These are phyloP conservation scores for Elsinoe ampelina DNA, from an alignment of 2,329 filamentous ascomycete genomes.

Conservation along the genomic window DNA sequence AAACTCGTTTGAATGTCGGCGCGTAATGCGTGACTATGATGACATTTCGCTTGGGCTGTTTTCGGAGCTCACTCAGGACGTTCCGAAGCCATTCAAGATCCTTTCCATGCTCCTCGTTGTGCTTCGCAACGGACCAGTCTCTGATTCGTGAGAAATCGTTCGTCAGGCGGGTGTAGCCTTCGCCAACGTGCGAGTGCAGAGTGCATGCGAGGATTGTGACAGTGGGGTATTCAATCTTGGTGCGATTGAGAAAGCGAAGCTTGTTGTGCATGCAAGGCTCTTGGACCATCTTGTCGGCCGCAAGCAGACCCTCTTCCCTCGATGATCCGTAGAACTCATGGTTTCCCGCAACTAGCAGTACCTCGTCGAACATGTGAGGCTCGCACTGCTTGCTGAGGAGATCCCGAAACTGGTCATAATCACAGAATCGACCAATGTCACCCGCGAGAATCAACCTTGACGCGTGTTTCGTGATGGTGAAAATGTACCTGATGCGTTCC, in stretches of 20 bases:
- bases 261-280: constrained; percentile 33
- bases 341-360: constrained; percentile 45
- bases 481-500: constrained; percentile 32
- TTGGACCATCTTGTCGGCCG: constrained; percentile 30
- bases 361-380: constrained; percentile 31
- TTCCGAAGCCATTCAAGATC: constrained; percentile 44
- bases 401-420: constrained; percentile 37
- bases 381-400: constrained; percentile 36
- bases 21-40: constrained; percentile 49
- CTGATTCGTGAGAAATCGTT: constrained; percentile 46
- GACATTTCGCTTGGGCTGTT: constrained; percentile 12
- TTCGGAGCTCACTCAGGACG: constrained; percentile 24
- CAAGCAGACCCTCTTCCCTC: constrained; percentile 30
- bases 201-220: constrained; percentile 48
- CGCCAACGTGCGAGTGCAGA: constrained; percentile 42
- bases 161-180: constrained; percentile 28
- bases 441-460: constrained; percentile 41
- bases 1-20: constrained; percentile 39
- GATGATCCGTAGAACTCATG: constrained; percentile 45
- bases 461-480: constrained; percentile 29
- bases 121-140: constrained; percentile 40
- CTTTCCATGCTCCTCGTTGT: constrained; percentile 38
- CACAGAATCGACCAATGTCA: constrained; percentile 42
- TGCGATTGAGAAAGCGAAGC: constrained; percentile 34
- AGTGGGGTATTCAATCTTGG: constrained; percentile 31